A percentile compares a stretch with the other conserved stretches of the same genome.
Evolutionary conservation across 1,284 basidiomycete species (phyloP).

Genomic region (Moniliophthora roreri): DNA sequence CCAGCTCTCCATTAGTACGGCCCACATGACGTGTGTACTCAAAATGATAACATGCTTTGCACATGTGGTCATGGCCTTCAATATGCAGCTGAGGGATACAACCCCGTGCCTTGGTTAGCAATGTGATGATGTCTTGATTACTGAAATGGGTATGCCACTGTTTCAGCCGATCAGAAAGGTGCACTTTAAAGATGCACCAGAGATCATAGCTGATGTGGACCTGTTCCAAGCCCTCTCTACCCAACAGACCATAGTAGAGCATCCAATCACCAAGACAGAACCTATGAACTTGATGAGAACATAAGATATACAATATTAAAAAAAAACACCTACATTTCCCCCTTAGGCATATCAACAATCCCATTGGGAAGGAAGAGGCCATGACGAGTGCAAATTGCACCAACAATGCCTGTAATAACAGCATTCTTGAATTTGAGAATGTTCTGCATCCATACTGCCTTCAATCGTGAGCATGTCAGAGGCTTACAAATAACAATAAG

Average conservation of each 20-base stretch:
- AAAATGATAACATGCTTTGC: not conserved
- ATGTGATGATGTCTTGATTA: not conserved
- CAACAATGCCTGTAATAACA: conserved; percentile 25
- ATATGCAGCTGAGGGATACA: conserved; percentile 8
- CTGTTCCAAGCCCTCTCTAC: not conserved
- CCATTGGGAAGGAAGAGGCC: not conserved
- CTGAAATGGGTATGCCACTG: too few species aligned
- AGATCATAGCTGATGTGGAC: not conserved
- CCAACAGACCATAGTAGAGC: not conserved
- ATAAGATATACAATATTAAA: not conserved
- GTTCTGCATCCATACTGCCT: conserved; percentile 24
- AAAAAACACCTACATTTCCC: not conserved
- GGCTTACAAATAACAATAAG: conserved; percentile 13
- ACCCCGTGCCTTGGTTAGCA: not conserved
- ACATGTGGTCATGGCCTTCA: conserved; percentile 3
- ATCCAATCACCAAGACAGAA: not conserved
- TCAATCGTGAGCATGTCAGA: conserved; percentile 23
- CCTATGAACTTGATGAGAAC: not conserved
- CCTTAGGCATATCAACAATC: not conserved
- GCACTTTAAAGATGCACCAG: not conserved
- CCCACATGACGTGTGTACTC: conserved; percentile 1
- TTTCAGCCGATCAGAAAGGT: not conserved
- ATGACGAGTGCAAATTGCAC: conserved; percentile 20
- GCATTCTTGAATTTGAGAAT: conserved; percentile 27
- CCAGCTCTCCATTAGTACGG: not conserved